Evolutionary conservation across 2,329 filamentous ascomycete species (phyloP).

Genomic region (Teratosphaeriaceae sp.): DNA sequence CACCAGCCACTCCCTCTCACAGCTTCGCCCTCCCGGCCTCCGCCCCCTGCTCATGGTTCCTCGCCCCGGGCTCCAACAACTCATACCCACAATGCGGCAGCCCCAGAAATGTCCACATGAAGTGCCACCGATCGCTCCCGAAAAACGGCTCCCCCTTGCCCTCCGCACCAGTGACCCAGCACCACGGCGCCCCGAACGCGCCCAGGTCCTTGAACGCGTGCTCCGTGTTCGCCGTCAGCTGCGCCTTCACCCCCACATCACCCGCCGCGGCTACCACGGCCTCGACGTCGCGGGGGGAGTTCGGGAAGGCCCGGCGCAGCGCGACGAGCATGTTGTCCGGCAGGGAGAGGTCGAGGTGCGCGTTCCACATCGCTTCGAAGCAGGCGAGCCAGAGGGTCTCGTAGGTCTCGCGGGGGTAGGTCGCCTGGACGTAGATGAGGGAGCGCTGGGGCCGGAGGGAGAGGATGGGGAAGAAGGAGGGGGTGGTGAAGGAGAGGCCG

Average conservation of each 20-base stretch:
- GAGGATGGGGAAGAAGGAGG: conserved; percentile 2
- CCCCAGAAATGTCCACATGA: conserved; percentile 2
- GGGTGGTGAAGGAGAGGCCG: not conserved
- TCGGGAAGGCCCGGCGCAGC: not conserved
- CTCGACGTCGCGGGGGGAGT: not conserved
- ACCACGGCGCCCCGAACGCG: not conserved
- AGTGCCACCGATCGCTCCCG: not conserved
- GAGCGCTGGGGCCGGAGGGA: conserved; percentile 3
- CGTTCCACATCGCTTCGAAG: not conserved
- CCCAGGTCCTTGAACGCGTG: conserved; percentile 1
- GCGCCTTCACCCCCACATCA: not conserved
- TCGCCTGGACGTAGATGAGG: not conserved
- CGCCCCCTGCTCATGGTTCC: no score
- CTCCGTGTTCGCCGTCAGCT: conserved; percentile 1
- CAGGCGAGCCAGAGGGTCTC: not conserved
- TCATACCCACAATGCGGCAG: not conserved
- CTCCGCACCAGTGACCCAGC: not conserved
- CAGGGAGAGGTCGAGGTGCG: conserved; percentile 3
- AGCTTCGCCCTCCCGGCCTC: no score
- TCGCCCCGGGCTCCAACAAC: conserved; percentile 1
- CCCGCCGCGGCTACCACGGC: not conserved
- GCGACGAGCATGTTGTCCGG: not conserved
- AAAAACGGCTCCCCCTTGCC: conserved; percentile 3
- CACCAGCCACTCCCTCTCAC: no score
- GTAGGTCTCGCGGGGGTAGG: not conserved